Evolutionary conservation across 768 basidiomycete genomes (phyloP).

Genomic region (Amanita exitialis): DNA sequence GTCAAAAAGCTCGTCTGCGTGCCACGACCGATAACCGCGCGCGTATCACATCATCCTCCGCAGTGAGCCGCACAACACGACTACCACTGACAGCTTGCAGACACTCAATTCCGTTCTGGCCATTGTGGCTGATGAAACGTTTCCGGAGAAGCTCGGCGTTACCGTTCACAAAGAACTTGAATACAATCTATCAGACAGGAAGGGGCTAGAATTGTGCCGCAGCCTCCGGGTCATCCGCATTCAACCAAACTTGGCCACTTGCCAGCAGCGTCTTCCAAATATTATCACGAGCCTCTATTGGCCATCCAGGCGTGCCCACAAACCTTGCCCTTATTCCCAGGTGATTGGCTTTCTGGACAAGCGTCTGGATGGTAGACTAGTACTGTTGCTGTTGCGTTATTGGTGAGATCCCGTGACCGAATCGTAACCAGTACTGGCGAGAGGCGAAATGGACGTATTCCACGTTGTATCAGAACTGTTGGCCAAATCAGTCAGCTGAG

Average conservation of each 20-base stretch:
- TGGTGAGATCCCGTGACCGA: conserved; percentile 27
- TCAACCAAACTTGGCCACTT: conserved; percentile 39
- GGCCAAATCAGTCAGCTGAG: conserved; percentile 30
- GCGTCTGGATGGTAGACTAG: conserved; percentile 24
- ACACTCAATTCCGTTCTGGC: no score
- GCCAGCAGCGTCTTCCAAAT: conserved; percentile 34
- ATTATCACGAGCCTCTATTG: conserved; percentile 28
- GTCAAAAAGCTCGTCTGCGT: no score
- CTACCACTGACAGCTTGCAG: no score
- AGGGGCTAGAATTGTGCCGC: conserved; percentile 25
- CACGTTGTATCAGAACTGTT: conserved; percentile 22
- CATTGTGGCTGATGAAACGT: conserved; percentile 19
- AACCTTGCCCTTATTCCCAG: conserved; percentile 37
- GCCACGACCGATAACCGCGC: no score
- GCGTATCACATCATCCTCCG: no score
- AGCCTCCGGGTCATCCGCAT: conserved; percentile 39
- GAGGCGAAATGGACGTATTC: conserved; percentile 30
- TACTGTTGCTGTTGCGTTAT: conserved; percentile 31
- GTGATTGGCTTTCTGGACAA: conserved; percentile 32
- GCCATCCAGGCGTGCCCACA: conserved; percentile 44
- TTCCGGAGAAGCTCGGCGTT: conserved; percentile 18
- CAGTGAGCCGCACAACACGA: no score
- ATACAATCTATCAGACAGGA: no score
- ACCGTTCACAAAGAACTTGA: conserved; percentile 20
- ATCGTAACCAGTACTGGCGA: conserved; percentile 41